These are phyloP conservation scores for Oryza brachyantha DNA, from an alignment of 176 grass and related monocot species.

Conservation along the genomic window DNA sequence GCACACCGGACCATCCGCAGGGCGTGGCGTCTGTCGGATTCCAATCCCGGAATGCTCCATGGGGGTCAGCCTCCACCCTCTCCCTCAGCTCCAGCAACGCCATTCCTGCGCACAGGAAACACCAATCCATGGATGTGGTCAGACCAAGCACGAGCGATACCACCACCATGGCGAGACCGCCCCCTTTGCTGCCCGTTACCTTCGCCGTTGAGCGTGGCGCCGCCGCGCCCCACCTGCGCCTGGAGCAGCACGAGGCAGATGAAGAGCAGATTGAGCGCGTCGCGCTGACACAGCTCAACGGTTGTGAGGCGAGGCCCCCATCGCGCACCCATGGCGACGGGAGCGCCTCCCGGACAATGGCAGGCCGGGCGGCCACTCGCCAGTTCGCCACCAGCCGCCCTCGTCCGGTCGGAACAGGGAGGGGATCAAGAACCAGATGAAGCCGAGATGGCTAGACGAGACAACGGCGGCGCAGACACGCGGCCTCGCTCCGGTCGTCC, in stretches of 20 bases:
- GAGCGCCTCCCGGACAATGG: conserved; percentile 1
- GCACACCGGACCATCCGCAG: conserved; percentile 66
- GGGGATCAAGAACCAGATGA: neutral
- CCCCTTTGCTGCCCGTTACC: neutral
- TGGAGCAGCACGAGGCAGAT: conserved; percentile 28
- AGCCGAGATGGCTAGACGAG: neutral
- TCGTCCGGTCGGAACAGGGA: neutral
- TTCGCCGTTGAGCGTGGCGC: conserved; percentile 37
- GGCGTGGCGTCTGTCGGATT: conserved; percentile 52
- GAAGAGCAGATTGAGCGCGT: conserved; percentile 11
- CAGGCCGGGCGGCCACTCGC: neutral
- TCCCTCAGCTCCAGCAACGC: conserved; percentile 67
- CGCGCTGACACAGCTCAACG: neutral
- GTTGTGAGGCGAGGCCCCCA: neutral
- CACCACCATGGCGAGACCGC: neutral
- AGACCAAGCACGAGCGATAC: neutral
- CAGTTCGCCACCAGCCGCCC: neutral
- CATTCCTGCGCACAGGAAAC: conserved; percentile 39
- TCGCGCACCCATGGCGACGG: conserved; percentile 33
- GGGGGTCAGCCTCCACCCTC: conserved; percentile 71
- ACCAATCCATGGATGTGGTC: neutral
- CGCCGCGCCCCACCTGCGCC: neutral
- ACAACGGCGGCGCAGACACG: conserved; percentile 24
- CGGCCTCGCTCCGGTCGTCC: conserved; percentile 2
- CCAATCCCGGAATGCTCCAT: conserved; percentile 71